Conservation (phyloP, 306 rosid genomes). For the Inga leiocalycina region DNA sequence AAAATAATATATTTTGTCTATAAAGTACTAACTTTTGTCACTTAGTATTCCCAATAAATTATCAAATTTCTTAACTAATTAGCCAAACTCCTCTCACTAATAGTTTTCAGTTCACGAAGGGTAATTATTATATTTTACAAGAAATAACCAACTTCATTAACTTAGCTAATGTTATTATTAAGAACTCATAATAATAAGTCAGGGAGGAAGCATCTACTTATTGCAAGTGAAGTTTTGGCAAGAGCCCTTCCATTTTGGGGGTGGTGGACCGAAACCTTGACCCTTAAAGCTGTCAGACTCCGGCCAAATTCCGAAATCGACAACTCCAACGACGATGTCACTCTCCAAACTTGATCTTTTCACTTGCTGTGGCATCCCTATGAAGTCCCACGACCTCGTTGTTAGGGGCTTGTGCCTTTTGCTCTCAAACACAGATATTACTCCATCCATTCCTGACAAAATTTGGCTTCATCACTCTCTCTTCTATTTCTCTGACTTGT, state of each 20-base stretch:
- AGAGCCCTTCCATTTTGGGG: constrained; percentile 37
- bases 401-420: constrained; percentile 11
- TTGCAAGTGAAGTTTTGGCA: constrained; percentile 41
- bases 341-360: not conserved
- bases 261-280: constrained; percentile 40
- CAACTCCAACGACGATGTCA: constrained; percentile 23
- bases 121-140: no score
- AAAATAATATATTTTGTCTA: no score
- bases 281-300: constrained; percentile 36
- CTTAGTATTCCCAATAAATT: no score
- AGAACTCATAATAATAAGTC: no score
- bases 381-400: constrained; percentile 44
- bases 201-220: constrained; percentile 14
- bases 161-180: no score
- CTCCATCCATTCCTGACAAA: constrained; percentile 26
- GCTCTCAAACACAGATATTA: constrained; percentile 31
- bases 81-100: no score
- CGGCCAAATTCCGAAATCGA: constrained; percentile 41
- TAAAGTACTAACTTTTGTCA: no score
- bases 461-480: not conserved
- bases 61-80: no score
- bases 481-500: not conserved
- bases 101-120: no score
- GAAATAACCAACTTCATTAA: no score
- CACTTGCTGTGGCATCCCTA: constrained; percentile 21